phyloP scores from a whole-genome alignment of 2,329 filamentous ascomycete genomes.

The Epichloe scottii region DNA sequence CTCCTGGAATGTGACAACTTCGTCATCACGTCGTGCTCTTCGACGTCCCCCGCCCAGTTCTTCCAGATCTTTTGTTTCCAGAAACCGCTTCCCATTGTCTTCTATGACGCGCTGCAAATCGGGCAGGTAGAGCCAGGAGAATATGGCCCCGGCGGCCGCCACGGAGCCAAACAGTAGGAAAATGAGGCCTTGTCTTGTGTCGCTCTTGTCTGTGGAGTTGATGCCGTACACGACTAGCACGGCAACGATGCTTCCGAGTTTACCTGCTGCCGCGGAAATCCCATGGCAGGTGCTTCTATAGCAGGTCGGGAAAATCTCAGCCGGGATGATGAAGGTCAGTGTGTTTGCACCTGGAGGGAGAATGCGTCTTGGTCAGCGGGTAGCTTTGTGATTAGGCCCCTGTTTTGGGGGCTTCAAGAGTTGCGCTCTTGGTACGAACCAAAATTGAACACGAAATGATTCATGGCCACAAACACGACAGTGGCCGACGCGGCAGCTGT shows the following conservation, averaged over 20 bases:
- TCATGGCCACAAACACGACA: conserved; percentile 37
- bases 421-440: conserved; percentile 21
- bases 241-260: conserved; percentile 42
- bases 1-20: conserved; percentile 30
- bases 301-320: conserved; percentile 51
- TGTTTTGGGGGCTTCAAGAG: not conserved
- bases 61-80: conserved; percentile 36
- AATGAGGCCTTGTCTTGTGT: conserved; percentile 33
- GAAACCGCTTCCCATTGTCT: conserved; percentile 22
- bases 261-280: conserved; percentile 47
- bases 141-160: conserved; percentile 35
- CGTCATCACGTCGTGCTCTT: conserved; percentile 30
- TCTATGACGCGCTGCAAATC: conserved; percentile 29
- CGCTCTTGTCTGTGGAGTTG: conserved; percentile 29
- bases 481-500: conserved; percentile 30
- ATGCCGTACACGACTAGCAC: conserved; percentile 38
- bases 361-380: not conserved
- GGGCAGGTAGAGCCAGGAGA: conserved; percentile 39
- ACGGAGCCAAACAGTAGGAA: conserved; percentile 39
- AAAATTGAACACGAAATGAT: conserved; percentile 43
- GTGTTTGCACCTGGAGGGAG: conserved; percentile 40
- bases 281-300: conserved; percentile 52
- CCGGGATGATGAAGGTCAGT: conserved; percentile 51
- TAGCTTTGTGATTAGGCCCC: not conserved
- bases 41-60: conserved; percentile 36